Evolutionary conservation across 106 monocot species (phyloP).

Genomic region (Dioscorea dumetorum): DNA sequence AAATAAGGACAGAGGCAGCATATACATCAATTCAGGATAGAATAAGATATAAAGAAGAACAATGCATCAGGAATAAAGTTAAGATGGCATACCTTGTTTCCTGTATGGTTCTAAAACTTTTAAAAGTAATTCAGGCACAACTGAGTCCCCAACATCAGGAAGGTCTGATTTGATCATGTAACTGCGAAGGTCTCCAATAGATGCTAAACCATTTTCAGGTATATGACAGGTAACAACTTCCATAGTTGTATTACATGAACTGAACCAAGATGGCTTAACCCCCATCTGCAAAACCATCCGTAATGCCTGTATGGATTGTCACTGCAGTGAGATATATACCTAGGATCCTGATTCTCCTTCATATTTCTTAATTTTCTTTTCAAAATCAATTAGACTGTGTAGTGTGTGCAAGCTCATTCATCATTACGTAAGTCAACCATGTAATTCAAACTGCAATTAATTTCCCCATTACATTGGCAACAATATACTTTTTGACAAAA

Average conservation of each 20-base stretch:
- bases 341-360: no score
- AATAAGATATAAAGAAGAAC: constrained; percentile 3
- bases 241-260: constrained; percentile 10
- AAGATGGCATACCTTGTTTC: constrained; percentile 53
- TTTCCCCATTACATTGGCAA: no score
- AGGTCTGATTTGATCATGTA: constrained; percentile 77
- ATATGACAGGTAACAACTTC: constrained; percentile 26
- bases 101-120: constrained; percentile 90
- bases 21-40: neutral
- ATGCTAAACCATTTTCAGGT: constrained; percentile 33
- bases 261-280: constrained; percentile 89
- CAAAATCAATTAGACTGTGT: no score
- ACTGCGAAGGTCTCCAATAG: constrained; percentile 69
- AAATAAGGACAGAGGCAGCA: neutral
- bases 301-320: constrained; percentile 47
- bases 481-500: neutral
- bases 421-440: no score
- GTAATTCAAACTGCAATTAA: no score
- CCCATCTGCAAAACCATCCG: constrained; percentile 93
- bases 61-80: neutral
- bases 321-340: no score
- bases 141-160: constrained; percentile 81
- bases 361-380: no score
- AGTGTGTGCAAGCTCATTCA: no score
- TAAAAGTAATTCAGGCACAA: constrained; percentile 89